phyloP scores from a whole-genome alignment of 441 rosid species.

The Manihot esculenta region DNA sequence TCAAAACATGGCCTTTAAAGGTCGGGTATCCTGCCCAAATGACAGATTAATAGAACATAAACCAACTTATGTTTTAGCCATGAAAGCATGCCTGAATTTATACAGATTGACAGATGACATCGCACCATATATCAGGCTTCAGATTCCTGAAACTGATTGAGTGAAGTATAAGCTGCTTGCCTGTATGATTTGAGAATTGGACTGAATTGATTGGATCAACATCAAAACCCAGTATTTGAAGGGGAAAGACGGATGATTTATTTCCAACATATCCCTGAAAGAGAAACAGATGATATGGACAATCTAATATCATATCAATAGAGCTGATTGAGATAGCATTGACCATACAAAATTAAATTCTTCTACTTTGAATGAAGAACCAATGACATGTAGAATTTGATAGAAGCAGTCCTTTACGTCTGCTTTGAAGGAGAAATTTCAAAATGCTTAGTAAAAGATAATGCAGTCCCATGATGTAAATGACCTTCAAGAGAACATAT shows the following conservation, averaged over 20 bases:
- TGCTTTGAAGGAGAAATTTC: background rate
- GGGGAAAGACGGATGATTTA: conserved; percentile 96
- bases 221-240: conserved; percentile 93
- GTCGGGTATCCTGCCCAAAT: conserved; percentile 80
- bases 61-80: conserved; percentile 4
- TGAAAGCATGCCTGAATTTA: conserved; percentile 31
- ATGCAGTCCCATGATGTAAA: background rate
- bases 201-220: conserved; percentile 98
- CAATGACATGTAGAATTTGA: background rate
- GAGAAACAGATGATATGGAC: conserved; percentile 8
- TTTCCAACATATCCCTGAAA: conserved; percentile 97
- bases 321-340: background rate
- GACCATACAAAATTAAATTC: background rate
- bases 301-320: background rate
- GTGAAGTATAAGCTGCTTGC: conserved; percentile 54
- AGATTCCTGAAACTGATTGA: conserved; percentile 37
- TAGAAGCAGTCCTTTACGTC: background rate
- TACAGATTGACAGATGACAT: conserved; percentile 39
- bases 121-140: conserved; percentile 41
- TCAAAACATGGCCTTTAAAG: conserved; percentile 91
- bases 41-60: conserved; percentile 20
- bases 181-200: conserved; percentile 99
- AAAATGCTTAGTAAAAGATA: background rate
- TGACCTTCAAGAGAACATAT: background rate
- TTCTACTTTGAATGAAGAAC: background rate